Percentiles rank a stretch among this genome's conserved stretches.
Conservation (phyloP, 176 grass and related monocot genomes). For the Eremochloa ophiuroides region DNA sequence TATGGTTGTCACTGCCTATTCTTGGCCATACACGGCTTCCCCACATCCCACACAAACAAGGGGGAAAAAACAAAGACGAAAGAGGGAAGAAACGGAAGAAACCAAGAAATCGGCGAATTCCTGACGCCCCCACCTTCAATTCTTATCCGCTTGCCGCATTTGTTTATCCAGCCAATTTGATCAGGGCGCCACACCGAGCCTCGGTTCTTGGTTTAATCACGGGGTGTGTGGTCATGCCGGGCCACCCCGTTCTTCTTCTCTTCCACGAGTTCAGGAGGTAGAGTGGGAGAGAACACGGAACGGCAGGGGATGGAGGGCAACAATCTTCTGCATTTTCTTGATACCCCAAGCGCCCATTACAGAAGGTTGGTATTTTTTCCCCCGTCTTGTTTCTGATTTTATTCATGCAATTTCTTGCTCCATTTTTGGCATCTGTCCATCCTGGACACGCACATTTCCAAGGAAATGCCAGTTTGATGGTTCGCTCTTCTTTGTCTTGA, state of each 20-base stretch:
- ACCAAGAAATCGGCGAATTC: not conserved
- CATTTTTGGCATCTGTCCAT: not conserved
- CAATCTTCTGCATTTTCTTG: slow-evolving; percentile 51
- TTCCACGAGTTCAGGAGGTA: slow-evolving; percentile 4
- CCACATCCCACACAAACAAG: not conserved
- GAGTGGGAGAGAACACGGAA: not conserved
- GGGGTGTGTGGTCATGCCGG: slow-evolving; percentile 29
- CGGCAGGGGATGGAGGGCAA: slow-evolving; percentile 31
- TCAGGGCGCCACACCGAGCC: not conserved
- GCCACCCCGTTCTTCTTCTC: not conserved
- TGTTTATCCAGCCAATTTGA: slow-evolving; percentile 17
- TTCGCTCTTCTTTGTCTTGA: not conserved
- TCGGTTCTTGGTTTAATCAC: not conserved
- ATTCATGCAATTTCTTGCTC: not conserved
- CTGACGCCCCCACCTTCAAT: not conserved
- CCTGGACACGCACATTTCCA: not conserved
- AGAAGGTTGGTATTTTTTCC: not conserved
- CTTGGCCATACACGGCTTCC: not conserved
- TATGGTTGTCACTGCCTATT: slow-evolving; percentile 4
- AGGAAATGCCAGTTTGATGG: not conserved
- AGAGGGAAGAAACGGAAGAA: not conserved
- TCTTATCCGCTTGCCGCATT: not conserved
- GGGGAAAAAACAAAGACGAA: not conserved
- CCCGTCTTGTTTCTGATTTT: not conserved
- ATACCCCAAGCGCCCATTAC: slow-evolving; percentile 42